Conservation (phyloP, 2,329 filamentous ascomycete species). For the Fusarium newnesense region DNA sequence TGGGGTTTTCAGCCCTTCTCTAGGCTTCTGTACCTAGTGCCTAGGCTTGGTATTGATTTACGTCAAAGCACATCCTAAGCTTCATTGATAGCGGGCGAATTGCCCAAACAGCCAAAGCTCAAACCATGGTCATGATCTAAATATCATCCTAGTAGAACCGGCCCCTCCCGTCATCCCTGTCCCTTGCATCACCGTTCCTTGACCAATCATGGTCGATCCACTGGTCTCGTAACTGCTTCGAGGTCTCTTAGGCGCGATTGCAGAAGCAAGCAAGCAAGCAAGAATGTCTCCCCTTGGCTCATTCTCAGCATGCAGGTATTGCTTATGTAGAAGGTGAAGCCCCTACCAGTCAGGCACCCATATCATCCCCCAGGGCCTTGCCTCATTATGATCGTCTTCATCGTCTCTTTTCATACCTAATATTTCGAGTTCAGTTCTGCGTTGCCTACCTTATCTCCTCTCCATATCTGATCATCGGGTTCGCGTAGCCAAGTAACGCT, state of each 20-base stretch:
- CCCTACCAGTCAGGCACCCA: not conserved
- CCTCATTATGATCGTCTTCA: not conserved
- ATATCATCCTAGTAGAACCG: not conserved
- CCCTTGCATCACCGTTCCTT: conserved; percentile 33
- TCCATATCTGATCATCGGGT: conserved; percentile 8
- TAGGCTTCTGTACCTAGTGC: not conserved
- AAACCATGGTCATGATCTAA: not conserved
- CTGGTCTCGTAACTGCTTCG: conserved; percentile 15
- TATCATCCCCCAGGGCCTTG: not conserved
- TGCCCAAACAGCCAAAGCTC: not conserved
- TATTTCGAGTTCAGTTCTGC: conserved; percentile 3
- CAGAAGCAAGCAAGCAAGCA: conserved; percentile 4
- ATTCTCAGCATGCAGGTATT: conserved; percentile 4
- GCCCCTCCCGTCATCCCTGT: conserved; percentile 18
- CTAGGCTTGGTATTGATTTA: not conserved
- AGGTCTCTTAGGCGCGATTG: conserved; percentile 1
- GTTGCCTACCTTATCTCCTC: not conserved
- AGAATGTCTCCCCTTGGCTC: conserved; percentile 9
- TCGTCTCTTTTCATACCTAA: not conserved
- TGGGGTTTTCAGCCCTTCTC: not conserved
- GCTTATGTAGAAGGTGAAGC: not conserved
- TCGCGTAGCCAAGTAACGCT: not conserved
- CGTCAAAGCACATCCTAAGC: not conserved
- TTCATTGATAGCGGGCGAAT: not conserved
- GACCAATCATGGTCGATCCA: conserved; percentile 25